phyloP scores from a whole-genome alignment of 2,329 filamentous ascomycete species.

The Xylariaceae sp. region DNA sequence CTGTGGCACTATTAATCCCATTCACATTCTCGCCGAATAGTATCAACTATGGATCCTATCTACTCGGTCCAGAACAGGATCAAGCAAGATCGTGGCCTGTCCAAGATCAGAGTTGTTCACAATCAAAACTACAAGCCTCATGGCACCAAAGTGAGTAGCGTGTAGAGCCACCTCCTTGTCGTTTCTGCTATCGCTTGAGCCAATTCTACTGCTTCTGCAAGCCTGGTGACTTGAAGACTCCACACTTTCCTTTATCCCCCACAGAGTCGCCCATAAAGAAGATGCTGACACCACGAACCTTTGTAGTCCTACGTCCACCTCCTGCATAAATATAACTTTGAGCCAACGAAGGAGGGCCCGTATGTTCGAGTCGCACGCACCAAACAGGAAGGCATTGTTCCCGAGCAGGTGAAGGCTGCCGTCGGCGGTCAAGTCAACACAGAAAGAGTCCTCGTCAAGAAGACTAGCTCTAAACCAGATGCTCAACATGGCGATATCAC shows the following conservation, averaged over 20 bases:
- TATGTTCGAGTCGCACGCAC: slow-evolving; percentile 60
- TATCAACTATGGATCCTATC: slow-evolving; percentile 44
- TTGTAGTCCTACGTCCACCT: slow-evolving; percentile 63
- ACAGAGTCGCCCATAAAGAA: not conserved
- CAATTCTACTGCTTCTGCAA: not conserved
- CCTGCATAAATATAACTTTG: slow-evolving; percentile 68
- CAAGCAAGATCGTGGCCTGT: slow-evolving; percentile 45
- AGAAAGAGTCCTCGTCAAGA: slow-evolving; percentile 57
- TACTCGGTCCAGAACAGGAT: slow-evolving; percentile 46
- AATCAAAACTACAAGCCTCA: slow-evolving; percentile 66
- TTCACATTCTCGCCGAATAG: not conserved
- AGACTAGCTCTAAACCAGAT: slow-evolving; percentile 42
- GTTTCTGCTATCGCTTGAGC: not conserved
- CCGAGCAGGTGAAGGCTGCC: slow-evolving; percentile 48
- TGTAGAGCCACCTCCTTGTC: not conserved
- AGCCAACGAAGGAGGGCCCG: slow-evolving; percentile 67
- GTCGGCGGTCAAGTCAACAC: slow-evolving; percentile 57
- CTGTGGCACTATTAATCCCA: not conserved
- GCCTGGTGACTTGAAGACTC: not conserved
- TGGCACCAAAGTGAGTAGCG: slow-evolving; percentile 55
- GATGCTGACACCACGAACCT: not conserved
- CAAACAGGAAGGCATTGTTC: slow-evolving; percentile 55
- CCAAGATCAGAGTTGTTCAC: slow-evolving; percentile 57
- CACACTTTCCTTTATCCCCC: not conserved
- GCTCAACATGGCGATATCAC: slow-evolving; percentile 56